These are phyloP conservation scores for Cinnamomum chago DNA, from an alignment of 164 flowering plant genomes.

Conservation along the genomic window DNA sequence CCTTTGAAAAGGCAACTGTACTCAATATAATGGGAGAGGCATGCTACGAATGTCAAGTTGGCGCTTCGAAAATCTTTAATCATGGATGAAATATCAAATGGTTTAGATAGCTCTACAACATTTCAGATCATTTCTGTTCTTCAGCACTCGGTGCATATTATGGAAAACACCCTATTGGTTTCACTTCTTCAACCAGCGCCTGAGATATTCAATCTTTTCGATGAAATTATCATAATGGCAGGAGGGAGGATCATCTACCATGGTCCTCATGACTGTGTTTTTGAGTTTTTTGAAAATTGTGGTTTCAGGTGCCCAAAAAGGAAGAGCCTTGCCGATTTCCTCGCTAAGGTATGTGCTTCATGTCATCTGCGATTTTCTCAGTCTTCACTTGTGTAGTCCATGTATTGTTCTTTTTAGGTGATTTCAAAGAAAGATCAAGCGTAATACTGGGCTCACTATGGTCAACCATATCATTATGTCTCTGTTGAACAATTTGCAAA, in stretches of 20 bases:
- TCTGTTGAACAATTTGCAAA: neutral
- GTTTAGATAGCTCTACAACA: constrained; percentile 50
- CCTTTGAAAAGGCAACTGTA: too few relatives aligned
- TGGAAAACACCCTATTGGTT: constrained; percentile 30
- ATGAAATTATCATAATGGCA: constrained; percentile 42
- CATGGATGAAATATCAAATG: constrained; percentile 54
- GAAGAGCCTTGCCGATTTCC: constrained; percentile 48
- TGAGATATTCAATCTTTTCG: constrained; percentile 45
- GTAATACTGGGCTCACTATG: constrained; percentile 33
- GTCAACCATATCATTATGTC: neutral
- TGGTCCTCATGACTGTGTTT: constrained; percentile 31
- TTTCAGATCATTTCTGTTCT: constrained; percentile 41
- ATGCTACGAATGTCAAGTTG: too few relatives aligned
- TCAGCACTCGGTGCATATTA: constrained; percentile 31
- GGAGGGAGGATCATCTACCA: constrained; percentile 40
- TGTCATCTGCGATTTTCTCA: neutral
- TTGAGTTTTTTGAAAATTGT: constrained; percentile 35
- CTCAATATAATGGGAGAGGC: too few relatives aligned
- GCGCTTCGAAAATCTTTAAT: constrained; percentile 37
- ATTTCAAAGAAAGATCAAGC: constrained; percentile 45
- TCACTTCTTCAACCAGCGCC: constrained; percentile 9
- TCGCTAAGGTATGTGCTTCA: constrained; percentile 30
- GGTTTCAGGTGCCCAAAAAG: constrained; percentile 45
- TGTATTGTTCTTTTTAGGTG: constrained; percentile 23
- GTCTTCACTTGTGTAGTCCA: neutral